Evolutionary conservation across 495 filamentous ascomycete species (phyloP).

Genomic region (Neurospora sp.): DNA sequence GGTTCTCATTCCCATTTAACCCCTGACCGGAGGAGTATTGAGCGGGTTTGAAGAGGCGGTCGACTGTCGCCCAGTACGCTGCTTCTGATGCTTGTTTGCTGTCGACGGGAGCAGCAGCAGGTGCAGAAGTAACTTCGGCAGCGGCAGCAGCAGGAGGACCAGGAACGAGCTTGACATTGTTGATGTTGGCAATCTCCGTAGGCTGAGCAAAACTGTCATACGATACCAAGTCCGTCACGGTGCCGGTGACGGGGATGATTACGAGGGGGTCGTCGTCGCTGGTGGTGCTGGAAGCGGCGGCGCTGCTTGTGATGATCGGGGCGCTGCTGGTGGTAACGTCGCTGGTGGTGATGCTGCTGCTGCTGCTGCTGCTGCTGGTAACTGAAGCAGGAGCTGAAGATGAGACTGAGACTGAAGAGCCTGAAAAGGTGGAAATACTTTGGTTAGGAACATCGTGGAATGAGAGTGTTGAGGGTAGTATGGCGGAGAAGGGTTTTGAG

Average conservation of each 20-base stretch:
- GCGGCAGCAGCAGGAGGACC: background rate
- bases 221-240: background rate
- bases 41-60: background rate
- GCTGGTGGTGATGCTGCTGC: background rate
- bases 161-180: background rate
- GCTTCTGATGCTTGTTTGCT: background rate
- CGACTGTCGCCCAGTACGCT: background rate
- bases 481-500: background rate
- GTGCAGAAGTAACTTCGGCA: background rate
- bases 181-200: background rate
- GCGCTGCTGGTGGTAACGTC: background rate
- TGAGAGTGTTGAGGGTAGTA: background rate
- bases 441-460: background rate
- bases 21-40: background rate
- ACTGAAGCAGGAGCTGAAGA: background rate
- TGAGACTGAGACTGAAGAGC: background rate
- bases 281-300: background rate
- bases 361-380: background rate
- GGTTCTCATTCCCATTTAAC: background rate
- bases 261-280: background rate
- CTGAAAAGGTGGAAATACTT: background rate
- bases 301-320: background rate
- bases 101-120: background rate
- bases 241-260: background rate
- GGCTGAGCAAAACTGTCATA: background rate